Evolutionary conservation across 345 rosid genomes (phyloP).

Genomic region (Capsella bursapastoris): DNA sequence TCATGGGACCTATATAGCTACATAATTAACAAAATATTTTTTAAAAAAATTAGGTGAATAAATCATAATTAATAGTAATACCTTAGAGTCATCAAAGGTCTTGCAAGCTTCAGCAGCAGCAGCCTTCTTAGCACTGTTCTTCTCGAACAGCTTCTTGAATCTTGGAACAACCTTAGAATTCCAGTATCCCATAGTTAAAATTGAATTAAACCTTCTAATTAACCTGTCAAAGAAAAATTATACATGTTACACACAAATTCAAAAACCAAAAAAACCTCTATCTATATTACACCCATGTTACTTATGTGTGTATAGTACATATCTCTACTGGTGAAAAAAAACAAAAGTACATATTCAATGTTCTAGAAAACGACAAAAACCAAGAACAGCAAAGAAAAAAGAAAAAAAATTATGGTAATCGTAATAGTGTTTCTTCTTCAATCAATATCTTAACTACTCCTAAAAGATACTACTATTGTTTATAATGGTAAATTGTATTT

Average conservation of each 20-base stretch:
- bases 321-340: constrained; percentile 30
- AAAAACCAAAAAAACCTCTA: not conserved
- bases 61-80: constrained; percentile 48
- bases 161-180: constrained; percentile 78
- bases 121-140: constrained; percentile 65
- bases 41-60: not conserved
- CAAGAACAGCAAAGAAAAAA: constrained; percentile 12
- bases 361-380: constrained; percentile 38
- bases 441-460: constrained; percentile 9
- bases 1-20: constrained; percentile 1
- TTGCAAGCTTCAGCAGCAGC: constrained; percentile 87
- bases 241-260: not conserved
- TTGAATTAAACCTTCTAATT: constrained; percentile 17
- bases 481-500: constrained; percentile 9
- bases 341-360: constrained; percentile 27
- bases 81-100: constrained; percentile 82
- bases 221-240: constrained; percentile 23
- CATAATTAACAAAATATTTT: not conserved
- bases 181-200: constrained; percentile 72
- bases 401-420: not conserved
- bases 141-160: constrained; percentile 85
- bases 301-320: constrained; percentile 29
- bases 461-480: not conserved
- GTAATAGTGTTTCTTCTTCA: constrained; percentile 19
- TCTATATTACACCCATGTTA: constrained; percentile 22